These are phyloP conservation scores for Zymoseptoria passerinii DNA, from an alignment of 2,329 filamentous ascomycete species.

Conservation along the genomic window DNA sequence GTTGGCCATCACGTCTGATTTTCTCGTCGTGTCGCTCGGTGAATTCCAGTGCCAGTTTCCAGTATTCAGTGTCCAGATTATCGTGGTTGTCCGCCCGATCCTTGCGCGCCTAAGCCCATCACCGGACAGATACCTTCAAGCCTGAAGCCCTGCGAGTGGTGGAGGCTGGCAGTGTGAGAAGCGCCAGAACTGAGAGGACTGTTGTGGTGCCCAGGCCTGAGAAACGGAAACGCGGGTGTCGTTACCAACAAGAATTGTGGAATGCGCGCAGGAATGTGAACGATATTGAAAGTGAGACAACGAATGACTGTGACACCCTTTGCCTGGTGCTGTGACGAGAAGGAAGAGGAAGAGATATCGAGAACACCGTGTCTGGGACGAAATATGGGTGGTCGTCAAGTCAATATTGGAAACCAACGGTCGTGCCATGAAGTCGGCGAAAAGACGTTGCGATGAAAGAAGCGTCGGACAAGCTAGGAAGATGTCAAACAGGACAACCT, in stretches of 20 bases:
- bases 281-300: background rate
- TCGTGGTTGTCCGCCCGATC: constrained; percentile 2
- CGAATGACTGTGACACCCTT: background rate
- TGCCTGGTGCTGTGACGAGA: background rate
- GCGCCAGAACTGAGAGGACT: background rate
- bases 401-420: constrained; percentile 2
- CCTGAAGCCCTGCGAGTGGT: background rate
- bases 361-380: background rate
- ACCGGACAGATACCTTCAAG: background rate
- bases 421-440: constrained; percentile 1
- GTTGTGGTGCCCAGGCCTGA: background rate
- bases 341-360: background rate
- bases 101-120: constrained; percentile 3
- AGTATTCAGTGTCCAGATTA: constrained; percentile 2
- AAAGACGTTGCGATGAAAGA: constrained; percentile 6
- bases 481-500: background rate
- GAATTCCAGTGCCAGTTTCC: background rate
- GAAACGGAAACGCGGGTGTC: background rate
- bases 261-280: background rate
- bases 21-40: background rate
- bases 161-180: background rate
- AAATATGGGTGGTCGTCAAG: constrained; percentile 4
- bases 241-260: background rate
- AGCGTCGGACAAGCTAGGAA: background rate
- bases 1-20: background rate